A percentile compares a stretch with the other conserved stretches of the same genome.
These are phyloP conservation scores for Didymella lethalis DNA, from an alignment of 2,329 filamentous ascomycete genomes.

Conservation along the genomic window DNA sequence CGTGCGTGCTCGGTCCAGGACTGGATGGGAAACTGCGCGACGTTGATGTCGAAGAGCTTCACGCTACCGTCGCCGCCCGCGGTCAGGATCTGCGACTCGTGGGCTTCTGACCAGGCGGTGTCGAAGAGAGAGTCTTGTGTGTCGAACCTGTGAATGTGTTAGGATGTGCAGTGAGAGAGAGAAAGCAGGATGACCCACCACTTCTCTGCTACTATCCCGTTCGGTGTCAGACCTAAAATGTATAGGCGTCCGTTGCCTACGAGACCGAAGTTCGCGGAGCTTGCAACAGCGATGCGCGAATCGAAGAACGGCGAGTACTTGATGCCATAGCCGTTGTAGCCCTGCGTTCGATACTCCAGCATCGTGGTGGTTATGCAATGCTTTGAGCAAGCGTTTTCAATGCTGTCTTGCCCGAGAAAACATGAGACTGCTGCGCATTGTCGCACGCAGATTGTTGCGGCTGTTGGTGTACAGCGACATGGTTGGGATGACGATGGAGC, in stretches of 20 bases:
- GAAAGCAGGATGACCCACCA: constrained; percentile 59
- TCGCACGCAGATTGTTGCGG: constrained; percentile 25
- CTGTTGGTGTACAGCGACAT: constrained; percentile 29
- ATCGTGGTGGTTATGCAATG: constrained; percentile 58
- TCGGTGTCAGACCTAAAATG: constrained; percentile 80
- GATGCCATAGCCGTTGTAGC: constrained; percentile 94
- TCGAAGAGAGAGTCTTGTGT: constrained; percentile 98
- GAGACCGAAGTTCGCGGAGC: constrained; percentile 94
- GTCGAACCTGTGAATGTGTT: constrained; percentile 72
- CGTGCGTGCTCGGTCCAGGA: constrained; percentile 93
- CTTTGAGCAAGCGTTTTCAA: neutral
- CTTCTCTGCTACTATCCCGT: constrained; percentile 85
- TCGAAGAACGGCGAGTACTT: constrained; percentile 99
- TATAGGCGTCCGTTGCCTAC: constrained; percentile 94
- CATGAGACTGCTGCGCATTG: constrained; percentile 23
- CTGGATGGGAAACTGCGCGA: constrained; percentile 85
- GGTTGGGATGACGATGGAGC: constrained; percentile 32
- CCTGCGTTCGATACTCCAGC: constrained; percentile 92
- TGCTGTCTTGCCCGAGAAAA: constrained; percentile 27
- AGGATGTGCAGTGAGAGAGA: neutral
- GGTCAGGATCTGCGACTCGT: constrained; percentile 91
- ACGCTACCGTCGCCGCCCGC: constrained; percentile 93
- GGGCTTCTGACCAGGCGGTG: constrained; percentile 91
- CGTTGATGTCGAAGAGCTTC: constrained; percentile 87
- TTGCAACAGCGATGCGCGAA: constrained; percentile 86